Conservation (phyloP, 352 stramenopile genomes). For the Pythium chondricola region DNA sequence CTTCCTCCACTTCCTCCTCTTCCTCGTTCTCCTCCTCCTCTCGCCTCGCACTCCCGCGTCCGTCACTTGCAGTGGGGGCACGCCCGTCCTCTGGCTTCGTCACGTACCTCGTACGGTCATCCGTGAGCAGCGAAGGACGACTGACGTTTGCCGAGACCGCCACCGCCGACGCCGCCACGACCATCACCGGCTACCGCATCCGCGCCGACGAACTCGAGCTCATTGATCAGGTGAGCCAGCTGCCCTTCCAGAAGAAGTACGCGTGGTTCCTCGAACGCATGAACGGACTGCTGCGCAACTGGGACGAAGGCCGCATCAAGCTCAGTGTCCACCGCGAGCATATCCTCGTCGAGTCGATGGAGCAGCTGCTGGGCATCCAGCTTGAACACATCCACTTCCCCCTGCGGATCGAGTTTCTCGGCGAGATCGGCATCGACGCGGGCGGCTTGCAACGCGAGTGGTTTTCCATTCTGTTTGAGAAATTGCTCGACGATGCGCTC, state of each 20-base stretch:
- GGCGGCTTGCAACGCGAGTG: slow-evolving; percentile 75
- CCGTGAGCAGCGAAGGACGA: slow-evolving; percentile 41
- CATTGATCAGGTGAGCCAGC: slow-evolving; percentile 54
- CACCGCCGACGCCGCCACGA: slow-evolving; percentile 50
- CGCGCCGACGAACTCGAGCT: slow-evolving; percentile 45
- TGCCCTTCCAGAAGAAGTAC: slow-evolving; percentile 77
- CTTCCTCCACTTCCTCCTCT: neutral
- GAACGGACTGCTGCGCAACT: slow-evolving; percentile 50
- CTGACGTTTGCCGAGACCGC: slow-evolving; percentile 66
- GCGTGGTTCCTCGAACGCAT: slow-evolving; percentile 81
- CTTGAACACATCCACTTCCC: slow-evolving; percentile 71
- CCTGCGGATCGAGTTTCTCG: slow-evolving; percentile 83
- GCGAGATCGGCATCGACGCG: slow-evolving; percentile 70
- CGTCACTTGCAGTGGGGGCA: too few relatives aligned
- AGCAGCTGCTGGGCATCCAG: slow-evolving; percentile 72
- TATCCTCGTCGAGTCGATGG: slow-evolving; percentile 76
- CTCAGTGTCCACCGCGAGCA: slow-evolving; percentile 65
- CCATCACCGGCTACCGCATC: slow-evolving; percentile 58
- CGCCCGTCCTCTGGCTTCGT: slow-evolving; percentile 66
- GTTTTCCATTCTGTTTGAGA: slow-evolving; percentile 73
- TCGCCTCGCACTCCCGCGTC: too few relatives aligned
- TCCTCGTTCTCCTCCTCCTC: neutral
- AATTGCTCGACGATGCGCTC: slow-evolving; percentile 56
- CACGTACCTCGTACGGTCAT: slow-evolving; percentile 62
- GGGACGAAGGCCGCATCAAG: slow-evolving; percentile 82